Percentiles rank a stretch among this genome's conserved stretches.
Evolutionary conservation across 768 basidiomycete genomes (phyloP).

Genomic region (Russula sp.): DNA sequence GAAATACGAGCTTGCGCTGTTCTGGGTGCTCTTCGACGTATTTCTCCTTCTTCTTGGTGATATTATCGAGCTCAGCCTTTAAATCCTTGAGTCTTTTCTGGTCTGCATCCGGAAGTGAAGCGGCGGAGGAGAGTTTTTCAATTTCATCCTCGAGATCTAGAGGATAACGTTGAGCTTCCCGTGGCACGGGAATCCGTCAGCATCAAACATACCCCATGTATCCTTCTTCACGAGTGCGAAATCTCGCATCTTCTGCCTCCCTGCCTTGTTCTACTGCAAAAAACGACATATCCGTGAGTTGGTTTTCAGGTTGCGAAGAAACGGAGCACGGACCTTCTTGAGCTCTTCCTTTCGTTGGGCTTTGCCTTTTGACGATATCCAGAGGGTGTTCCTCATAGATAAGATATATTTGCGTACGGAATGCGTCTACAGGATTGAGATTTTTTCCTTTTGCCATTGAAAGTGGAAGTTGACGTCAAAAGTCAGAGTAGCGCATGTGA

Average conservation of each 20-base stretch:
- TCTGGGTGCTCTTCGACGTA: constrained; percentile 93
- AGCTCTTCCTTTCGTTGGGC: constrained; percentile 90
- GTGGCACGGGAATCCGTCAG: not conserved
- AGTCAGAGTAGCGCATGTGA: not conserved
- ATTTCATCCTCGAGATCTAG: constrained; percentile 85
- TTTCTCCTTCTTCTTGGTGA: constrained; percentile 84
- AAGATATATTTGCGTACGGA: constrained; percentile 48
- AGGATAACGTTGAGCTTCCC: not conserved
- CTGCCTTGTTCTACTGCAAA: constrained; percentile 84
- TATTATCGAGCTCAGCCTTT: no score
- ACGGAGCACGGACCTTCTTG: constrained; percentile 64
- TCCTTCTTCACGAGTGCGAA: constrained; percentile 93
- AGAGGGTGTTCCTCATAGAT: not conserved
- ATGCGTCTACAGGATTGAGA: constrained; percentile 92
- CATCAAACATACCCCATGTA: constrained; percentile 55
- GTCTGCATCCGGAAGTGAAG: constrained; percentile 45
- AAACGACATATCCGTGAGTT: constrained; percentile 4
- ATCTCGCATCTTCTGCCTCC: constrained; percentile 74
- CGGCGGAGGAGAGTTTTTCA: constrained; percentile 49
- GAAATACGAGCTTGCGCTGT: constrained; percentile 78
- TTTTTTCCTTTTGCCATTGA: constrained; percentile 86
- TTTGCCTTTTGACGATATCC: constrained; percentile 56
- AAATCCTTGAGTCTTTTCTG: constrained; percentile 63
- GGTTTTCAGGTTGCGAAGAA: not conserved
- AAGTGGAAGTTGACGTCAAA: not conserved